Base-by-base conservation (phyloP, 2,329 filamentous ascomycete species). In the Dothistroma pini region DNA sequence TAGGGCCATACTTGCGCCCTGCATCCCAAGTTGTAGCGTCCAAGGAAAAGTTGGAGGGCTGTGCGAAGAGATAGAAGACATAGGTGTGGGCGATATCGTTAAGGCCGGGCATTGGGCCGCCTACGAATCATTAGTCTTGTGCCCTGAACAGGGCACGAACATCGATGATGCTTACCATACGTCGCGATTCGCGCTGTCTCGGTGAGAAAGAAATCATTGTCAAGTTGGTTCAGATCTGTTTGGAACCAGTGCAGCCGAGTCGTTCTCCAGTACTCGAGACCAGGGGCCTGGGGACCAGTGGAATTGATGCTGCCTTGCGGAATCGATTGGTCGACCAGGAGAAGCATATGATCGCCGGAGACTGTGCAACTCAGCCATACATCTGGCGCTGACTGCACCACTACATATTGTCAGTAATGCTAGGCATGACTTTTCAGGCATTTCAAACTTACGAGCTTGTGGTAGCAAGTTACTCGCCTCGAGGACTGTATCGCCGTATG, bases 191-290 rank as follows among this genome's bases (percentile, higher is more conserved):
- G 58, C 1, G 58, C 21, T 16, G 62, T 65, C 52, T 54, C 57
- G 48, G 63, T 67, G 5, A 64, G 29, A 8, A 71, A 63, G 8
- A 55, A 61, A 10, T 62, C 68, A 44, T 65, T 62, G 14, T 55
- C 21, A 25, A 59, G 55, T 16, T 70, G 69, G 1, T 62, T 65
- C 50, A 71, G 53, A 47, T 68, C 63, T 10, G 66, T 64, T 56
- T 72, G 70, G 48, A 67, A 66, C 70, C 69, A 73, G 62, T 73
- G 71, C 6, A 72, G 66, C 5, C 70, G 66, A 1, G 71, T 73
- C 2, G 71, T 71, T 22, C 69, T 68, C 61, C 70, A 67, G 21
- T 60, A 32, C 6, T 62, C 60, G 5, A 73, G 55, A 32, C 70
- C 71, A 16, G 62, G 63, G 3, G 63, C 66, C 3, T 71, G 56